Evolutionary conservation across 345 rosid species (phyloP), one percentile per base, ranked within the genome.

Genomic region (Eucalyptus fibrosa): DNA sequence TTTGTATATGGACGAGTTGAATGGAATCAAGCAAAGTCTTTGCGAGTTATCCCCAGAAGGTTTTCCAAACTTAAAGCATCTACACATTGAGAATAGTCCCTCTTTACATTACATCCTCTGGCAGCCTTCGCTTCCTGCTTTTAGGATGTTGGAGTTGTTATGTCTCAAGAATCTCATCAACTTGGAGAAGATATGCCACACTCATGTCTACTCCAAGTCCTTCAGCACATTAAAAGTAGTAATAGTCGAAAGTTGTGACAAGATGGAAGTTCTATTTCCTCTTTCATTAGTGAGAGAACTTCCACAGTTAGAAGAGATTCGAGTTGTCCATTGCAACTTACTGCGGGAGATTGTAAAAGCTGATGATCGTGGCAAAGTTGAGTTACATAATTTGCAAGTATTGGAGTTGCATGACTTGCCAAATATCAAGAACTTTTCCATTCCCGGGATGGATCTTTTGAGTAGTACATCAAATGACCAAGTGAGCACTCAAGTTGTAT

Each of bases 1-100:
- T 26, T 0, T 60, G 0, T 6, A 0, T 28, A 0, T 60, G 8
- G 4, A 28, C 0, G 1, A 1, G 7, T 6, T 12, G 16, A 2
- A 6, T 0, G 3, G 4, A 60, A 60, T 0, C 0, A 0, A 60
- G 16, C 32, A 28, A 60, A 60, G 67, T 12, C 1, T 60, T 5
- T 12, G 32, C 0, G 1, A 0, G 8, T 28, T 60, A 28, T 60
- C 4, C 16, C 4, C 0, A 28, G 0, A 60, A 1, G 32, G 17
- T 6, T 28, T 60, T 60, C 4, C 3, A 26, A 0, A 26, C 0
- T 12, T 60, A 6, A 60, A 60, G 67, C 32, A 28, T 60, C 16
- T 26, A 60, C 4, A 28, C 0, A 4, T 60, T 0, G 0, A 26
- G 16, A 26, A 60, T 24, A 26, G 16, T 60, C 8, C 32, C n/a